Base-by-base conservation (phyloP, 331 rosid species). In the Pyracantha coccinea region DNA sequence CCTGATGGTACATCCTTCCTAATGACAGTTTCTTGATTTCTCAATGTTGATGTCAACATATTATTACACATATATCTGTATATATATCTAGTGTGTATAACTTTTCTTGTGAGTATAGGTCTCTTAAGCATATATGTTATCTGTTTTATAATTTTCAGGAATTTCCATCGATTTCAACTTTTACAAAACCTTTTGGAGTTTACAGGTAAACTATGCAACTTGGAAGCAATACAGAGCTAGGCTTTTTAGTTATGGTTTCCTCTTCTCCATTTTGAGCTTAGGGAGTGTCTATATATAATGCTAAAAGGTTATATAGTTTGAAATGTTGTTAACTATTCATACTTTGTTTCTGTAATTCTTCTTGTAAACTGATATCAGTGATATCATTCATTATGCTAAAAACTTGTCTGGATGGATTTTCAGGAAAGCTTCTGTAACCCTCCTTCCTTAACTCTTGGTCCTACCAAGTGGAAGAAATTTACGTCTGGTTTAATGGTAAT, bases 101-200 rank as follows among this genome's bases (percentile, higher is more conserved):
- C 25, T 20, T 53, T 66, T 35, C n/a, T 15, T 1, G 27, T 57
- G 58, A 27, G 13, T 53, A 4, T 17, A 28, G 55, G 24, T 73
- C 15, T 14, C 72, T 24, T 19, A 9, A 55, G 31, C 8, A 35
- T 24, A 28, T 29, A 38, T 55, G 35, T 27, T 16, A 53, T 75
- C 68, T 67, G 16, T 58, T 75, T 24, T 57, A 70, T 4, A 45
- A 35, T 81, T 83, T 78, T 57, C 93, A 93, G 98, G 97, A 58
- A 79, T 94, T 83, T 90, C 97, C 75, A 90, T 94, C 29, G 99
- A 94, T 90, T 94, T 92, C 93, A 94, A 94, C 84, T 94, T 94
- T 77, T 94, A 94, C 71, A 89, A 90, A 90, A 94, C 99, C 35
- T 92, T 94, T 82, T 94, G 97, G 99, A 93, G 99, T 59, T 89